Conservation (phyloP, 2,329 filamentous ascomycete genomes). For the Dactylellina cionopaga region DNA sequence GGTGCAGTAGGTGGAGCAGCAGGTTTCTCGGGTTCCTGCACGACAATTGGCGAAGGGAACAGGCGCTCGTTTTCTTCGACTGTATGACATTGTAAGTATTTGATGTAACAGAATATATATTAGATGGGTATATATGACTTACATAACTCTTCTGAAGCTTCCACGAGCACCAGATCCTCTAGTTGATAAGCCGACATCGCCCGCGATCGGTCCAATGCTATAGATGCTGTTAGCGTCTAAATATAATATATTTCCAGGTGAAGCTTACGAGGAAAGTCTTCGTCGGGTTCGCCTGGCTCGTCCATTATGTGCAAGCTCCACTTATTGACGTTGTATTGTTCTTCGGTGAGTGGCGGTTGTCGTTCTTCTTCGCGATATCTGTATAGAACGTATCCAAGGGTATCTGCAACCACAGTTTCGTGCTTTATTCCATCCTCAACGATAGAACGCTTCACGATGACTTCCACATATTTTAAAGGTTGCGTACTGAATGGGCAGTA, state of each 20-base stretch:
- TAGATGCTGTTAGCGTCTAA: conserved; percentile 1
- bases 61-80: conserved; percentile 47
- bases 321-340: conserved; percentile 80
- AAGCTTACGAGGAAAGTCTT: conserved; percentile 73
- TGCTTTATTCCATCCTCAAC: conserved; percentile 71
- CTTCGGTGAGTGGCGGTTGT: conserved; percentile 71
- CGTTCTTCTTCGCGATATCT: conserved; percentile 80
- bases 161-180: conserved; percentile 83
- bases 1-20: conserved; percentile 4
- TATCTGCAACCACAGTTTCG: conserved; percentile 77
- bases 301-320: conserved; percentile 84
- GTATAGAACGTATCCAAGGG: conserved; percentile 83
- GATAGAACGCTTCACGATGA: conserved; percentile 75
- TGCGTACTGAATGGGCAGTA: conserved; percentile 77
- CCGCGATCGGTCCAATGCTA: conserved; percentile 76
- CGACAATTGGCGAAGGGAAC: conserved; percentile 39
- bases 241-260: neutral
- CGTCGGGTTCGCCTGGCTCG: conserved; percentile 82
- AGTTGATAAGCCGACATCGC: conserved; percentile 81
- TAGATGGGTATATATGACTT: neutral
- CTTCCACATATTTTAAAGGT: conserved; percentile 73
- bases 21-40: conserved; percentile 25
- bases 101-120: neutral
- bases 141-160: conserved; percentile 73
- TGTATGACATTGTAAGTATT: conserved; percentile 15